Base-by-base conservation (phyloP, 768 basidiomycete genomes). In the Multifurca ochricompacta region DNA sequence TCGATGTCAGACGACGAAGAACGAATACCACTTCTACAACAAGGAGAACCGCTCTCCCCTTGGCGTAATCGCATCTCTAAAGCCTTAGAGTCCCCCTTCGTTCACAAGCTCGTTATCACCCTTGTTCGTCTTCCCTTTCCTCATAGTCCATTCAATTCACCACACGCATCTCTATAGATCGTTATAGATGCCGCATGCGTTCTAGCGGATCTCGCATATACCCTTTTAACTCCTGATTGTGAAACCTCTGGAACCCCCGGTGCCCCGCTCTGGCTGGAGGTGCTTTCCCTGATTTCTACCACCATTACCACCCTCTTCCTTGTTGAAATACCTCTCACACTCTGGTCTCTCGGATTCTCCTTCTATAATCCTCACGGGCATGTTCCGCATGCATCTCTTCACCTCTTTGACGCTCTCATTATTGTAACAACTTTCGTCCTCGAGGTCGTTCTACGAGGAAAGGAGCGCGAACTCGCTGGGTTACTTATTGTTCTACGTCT, bases 341-440 rank as follows among this genome's bases (percentile, higher is more conserved):
- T 86, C 11, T 88, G 80, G 78, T 77, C 83, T 0, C 75, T 87
- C 28, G 87, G 89, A 6, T 41, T 64, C n/a, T 63, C 67, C 31
- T 83, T 72, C 64, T 86, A 83, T 64, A 73, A 81, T 60, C 89
- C 90, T 3, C 74, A 78, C 55, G 75, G 72, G n/a, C 66, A 64
- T 6, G 66, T 77, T 3, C 69, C 74, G 2, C 82, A 85, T 59
- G 75, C 85, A 10, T 61, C 67, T 2, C 67, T 91, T n/a, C 89
- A 91, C 65, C 62, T 83, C 23, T 86, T 91, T 62, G 90, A 91
- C 69, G 79, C 81, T 7, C 45, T 76, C 37, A 76, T 91, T 56
- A 82, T 91, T 63, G 16, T 88, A 54, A 75, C 77, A 6, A 91
- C 88, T 1, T 88, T 91, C 65, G 68, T 82, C 6, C 74, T 91